Conservation (phyloP, 345 rosid genomes). For the Brassica nigra region DNA sequence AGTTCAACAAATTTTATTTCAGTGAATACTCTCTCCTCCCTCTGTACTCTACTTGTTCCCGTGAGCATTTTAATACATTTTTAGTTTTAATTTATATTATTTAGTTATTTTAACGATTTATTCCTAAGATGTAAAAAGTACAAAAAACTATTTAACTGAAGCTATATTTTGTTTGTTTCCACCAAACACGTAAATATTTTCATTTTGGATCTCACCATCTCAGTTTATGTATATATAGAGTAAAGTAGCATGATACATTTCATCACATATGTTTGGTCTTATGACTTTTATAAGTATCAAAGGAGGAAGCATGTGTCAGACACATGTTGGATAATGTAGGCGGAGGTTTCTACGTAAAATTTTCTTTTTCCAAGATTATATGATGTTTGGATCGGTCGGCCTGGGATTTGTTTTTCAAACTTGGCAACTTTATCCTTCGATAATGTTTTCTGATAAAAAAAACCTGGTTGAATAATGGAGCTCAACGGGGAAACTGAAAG, state of each 20-base stretch:
- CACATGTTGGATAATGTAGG: constrained; percentile 7
- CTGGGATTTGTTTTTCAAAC: background rate
- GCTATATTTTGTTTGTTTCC: background rate
- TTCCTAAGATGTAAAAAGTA: background rate
- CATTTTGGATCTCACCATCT: constrained; percentile 3
- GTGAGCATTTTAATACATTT: background rate
- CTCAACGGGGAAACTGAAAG: background rate
- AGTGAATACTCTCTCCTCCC: background rate
- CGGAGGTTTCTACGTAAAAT: background rate
- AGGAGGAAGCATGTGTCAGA: constrained; percentile 13
- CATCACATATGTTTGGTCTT: constrained; percentile 18
- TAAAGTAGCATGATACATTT: background rate
- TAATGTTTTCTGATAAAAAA: background rate
- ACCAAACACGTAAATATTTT: background rate
- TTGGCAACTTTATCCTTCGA: background rate
- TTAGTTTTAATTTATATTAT: background rate
- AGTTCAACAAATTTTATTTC: background rate
- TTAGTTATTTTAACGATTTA: background rate
- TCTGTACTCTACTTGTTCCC: background rate
- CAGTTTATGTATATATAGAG: background rate
- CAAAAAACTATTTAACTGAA: background rate
- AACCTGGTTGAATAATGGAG: background rate
- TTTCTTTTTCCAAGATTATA: background rate
- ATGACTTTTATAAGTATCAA: background rate
- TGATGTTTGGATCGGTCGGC: background rate